Evolutionary conservation across 257 asterid species (phyloP).

Genomic region (Striga asiatica): DNA sequence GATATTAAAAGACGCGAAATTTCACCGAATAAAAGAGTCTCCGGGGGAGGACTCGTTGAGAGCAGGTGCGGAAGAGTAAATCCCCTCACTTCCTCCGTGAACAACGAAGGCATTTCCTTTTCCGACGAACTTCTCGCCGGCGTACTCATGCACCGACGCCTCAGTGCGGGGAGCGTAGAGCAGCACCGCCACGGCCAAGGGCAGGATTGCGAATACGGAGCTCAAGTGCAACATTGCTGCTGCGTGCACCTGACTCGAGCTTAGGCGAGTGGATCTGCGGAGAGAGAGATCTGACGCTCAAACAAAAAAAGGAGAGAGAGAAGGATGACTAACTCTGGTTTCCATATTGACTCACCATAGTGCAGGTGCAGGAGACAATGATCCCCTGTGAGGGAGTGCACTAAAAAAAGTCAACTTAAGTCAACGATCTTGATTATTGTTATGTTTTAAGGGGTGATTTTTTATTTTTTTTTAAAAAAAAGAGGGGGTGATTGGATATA

Average conservation of each 20-base stretch:
- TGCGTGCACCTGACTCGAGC: conserved; percentile 20
- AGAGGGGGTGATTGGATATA: too few species aligned
- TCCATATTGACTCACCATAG: conserved; percentile 5
- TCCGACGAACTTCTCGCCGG: conserved; percentile 38
- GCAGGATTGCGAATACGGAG: conserved; percentile 16
- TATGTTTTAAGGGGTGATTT: too few species aligned
- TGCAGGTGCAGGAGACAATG: not conserved
- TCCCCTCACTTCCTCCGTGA: conserved; percentile 96
- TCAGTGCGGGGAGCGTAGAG: conserved; percentile 20
- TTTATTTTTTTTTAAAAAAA: too few species aligned
- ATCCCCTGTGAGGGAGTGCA: not conserved
- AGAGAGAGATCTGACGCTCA: conserved; percentile 21
- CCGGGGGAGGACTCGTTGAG: conserved; percentile 51
- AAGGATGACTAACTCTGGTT: conserved; percentile 20
- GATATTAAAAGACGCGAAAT: not conserved
- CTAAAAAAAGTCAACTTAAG: not conserved
- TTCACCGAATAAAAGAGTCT: conserved; percentile 75
- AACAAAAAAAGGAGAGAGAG: conserved; percentile 13
- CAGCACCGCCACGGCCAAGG: conserved; percentile 17
- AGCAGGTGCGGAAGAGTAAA: conserved; percentile 58
- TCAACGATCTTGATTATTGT: too few species aligned
- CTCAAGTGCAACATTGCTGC: conserved; percentile 37
- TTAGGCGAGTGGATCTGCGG: conserved; percentile 27
- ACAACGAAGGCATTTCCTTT: conserved; percentile 89
- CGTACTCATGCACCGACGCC: conserved; percentile 79